phyloP scores from a whole-genome alignment of 164 flowering plant species.

The Cinnamomum chago region DNA sequence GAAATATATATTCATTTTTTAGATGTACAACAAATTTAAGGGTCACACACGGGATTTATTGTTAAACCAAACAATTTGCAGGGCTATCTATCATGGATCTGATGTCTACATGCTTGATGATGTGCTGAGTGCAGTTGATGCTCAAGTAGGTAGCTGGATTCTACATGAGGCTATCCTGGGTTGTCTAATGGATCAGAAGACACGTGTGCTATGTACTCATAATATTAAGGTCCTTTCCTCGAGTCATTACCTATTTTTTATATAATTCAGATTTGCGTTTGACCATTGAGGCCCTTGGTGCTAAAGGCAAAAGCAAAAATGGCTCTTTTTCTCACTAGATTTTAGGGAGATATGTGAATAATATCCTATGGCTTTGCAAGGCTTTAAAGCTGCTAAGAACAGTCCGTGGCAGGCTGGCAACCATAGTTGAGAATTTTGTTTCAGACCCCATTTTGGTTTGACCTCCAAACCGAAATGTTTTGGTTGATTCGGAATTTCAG shows the following conservation, averaged over 20 bases:
- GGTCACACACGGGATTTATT: not conserved
- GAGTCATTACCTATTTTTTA: not conserved
- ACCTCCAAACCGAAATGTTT: too few species aligned
- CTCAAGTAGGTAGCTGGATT: constrained; percentile 80
- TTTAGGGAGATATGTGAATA: too few species aligned
- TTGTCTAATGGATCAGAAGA: constrained; percentile 51
- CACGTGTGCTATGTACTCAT: constrained; percentile 84
- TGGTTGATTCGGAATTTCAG: too few species aligned
- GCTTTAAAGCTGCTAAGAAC: not conserved
- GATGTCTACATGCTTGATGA: constrained; percentile 81
- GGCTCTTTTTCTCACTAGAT: not conserved
- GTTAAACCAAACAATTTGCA: constrained; percentile 26
- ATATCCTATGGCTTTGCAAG: not conserved
- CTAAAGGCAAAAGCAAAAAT: not conserved
- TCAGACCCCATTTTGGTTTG: too few species aligned
- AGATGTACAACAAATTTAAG: not conserved
- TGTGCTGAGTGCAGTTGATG: constrained; percentile 95
- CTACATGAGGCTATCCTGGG: constrained; percentile 65
- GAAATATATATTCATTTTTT: constrained; percentile 3
- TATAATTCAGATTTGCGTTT: not conserved
- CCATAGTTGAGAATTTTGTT: too few species aligned
- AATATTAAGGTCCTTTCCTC: constrained; percentile 59
- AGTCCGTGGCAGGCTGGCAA: not conserved
- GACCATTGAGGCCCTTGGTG: not conserved
- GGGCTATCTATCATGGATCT: constrained; percentile 75